Evolutionary conservation across 768 basidiomycete species (phyloP), one percentile per base, ranked within the genome.

Genomic region (Tephrocybe sp.): DNA sequence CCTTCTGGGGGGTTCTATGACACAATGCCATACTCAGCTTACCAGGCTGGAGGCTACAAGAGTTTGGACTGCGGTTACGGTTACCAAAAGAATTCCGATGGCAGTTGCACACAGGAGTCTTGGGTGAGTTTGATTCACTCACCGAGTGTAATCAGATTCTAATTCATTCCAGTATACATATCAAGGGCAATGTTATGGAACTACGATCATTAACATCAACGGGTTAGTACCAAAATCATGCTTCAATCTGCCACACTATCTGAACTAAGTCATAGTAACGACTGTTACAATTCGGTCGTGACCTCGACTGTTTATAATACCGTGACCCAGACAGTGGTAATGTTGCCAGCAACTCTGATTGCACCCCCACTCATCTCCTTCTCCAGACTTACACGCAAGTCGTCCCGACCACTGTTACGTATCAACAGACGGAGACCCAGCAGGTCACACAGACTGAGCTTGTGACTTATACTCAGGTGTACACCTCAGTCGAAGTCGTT

Each of bases 51-150:
- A 48, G 87, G 86, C 22, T 89, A 88, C 67, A 72, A 74, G 63
- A 77, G 73, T 63, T 66, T 88, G 64, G 66, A 76, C 55, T 89
- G 87, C 61, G 87, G 87, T 43, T 89, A 89, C 61, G 87, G 86
- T 21, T 83, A 83, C 60, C 58, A 65, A 40, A 86, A 84, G 67
- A 65, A 63, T 47, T 68, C 63, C 9, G 76, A 84, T 62, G 84
- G 83, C 27, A 72, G 69, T 40, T 89, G 87, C 64, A 51, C 65
- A 18, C 57, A 69, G 21, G 63, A 79, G 62, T 74, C 76, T 44
- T 88, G 87, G 86, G 85, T 86, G 34, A 58, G 52, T 28, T 13
- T 3, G 32, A 21, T 31, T 2, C 12, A 21, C 39, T 9, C 42
- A 5, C 13, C 26, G 7, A 22, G 19, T 4, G 21, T 25, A 26